phyloP scores from a whole-genome alignment of 257 asterid species.

The Voacanga thouarsii region DNA sequence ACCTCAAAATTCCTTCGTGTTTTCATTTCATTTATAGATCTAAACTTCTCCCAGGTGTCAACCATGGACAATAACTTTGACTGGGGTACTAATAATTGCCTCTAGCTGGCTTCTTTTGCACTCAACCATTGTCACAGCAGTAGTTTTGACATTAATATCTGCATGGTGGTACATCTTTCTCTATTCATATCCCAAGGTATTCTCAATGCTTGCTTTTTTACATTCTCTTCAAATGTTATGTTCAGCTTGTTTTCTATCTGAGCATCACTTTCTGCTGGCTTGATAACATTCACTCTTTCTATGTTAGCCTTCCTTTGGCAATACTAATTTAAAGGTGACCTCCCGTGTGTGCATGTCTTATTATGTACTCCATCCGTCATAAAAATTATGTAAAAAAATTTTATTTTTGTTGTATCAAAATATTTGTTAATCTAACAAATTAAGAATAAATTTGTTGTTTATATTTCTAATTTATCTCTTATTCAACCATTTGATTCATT shows the following conservation, averaged over 20 bases:
- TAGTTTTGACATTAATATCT: constrained; percentile 40
- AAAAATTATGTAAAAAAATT: too few species aligned
- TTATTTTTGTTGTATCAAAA: too few species aligned
- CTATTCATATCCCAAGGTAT: constrained; percentile 87
- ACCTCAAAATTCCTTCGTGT: too few species aligned
- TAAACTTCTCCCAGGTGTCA: constrained; percentile 66
- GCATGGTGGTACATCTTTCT: constrained; percentile 94
- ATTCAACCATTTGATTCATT: too few species aligned
- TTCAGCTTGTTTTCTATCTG: background rate
- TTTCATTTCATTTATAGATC: background rate
- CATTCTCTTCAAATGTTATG: background rate
- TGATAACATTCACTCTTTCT: background rate
- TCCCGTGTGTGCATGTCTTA: too few species aligned
- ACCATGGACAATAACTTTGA: constrained; percentile 82
- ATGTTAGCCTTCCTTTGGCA: too few species aligned
- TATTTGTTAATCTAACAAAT: too few species aligned
- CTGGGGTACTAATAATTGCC: constrained; percentile 53
- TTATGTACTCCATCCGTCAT: too few species aligned
- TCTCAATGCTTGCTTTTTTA: background rate
- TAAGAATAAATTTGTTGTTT: too few species aligned
- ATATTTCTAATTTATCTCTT: too few species aligned
- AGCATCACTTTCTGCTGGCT: background rate
- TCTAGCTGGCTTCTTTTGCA: constrained; percentile 71
- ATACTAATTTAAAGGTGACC: too few species aligned
- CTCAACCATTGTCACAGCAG: constrained; percentile 46